Conservation (phyloP, 148 eudicot genomes). For the Chenopodium formosanum region DNA sequence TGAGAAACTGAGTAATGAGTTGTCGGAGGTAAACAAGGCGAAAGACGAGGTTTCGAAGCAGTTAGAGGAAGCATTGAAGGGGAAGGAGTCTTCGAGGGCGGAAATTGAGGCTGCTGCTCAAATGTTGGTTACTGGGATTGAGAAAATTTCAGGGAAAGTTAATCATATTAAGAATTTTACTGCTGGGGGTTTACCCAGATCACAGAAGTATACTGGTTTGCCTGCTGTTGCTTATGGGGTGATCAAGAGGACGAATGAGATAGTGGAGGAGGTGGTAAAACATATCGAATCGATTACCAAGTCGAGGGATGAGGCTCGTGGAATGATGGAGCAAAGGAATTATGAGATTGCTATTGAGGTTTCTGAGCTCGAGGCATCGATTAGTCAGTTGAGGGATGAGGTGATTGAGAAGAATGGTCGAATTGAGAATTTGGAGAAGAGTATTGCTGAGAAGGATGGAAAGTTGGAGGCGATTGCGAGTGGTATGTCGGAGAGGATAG, state of each 20-base stretch:
- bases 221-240: slow-evolving; percentile 90
- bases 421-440: slow-evolving; percentile 58
- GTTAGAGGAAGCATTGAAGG: slow-evolving; percentile 57
- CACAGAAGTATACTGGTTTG: slow-evolving; percentile 84
- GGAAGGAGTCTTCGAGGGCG: slow-evolving; percentile 56
- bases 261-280: slow-evolving; percentile 80
- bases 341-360: slow-evolving; percentile 97
- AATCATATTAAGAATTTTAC: slow-evolving; percentile 59
- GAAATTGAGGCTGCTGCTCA: slow-evolving; percentile 76
- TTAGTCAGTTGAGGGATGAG: slow-evolving; percentile 68
- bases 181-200: slow-evolving; percentile 72
- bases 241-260: slow-evolving; percentile 85
- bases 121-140: slow-evolving; percentile 85
- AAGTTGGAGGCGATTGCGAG: slow-evolving; percentile 51
- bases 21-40: slow-evolving; percentile 45
- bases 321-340: slow-evolving; percentile 76
- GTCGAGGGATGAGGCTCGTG: slow-evolving; percentile 75
- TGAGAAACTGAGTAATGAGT: slow-evolving; percentile 51
- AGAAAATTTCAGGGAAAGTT: slow-evolving; percentile 83
- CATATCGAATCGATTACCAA: slow-evolving; percentile 57
- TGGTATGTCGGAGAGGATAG: slow-evolving; percentile 48
- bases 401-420: slow-evolving; percentile 48
- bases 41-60: slow-evolving; percentile 49
- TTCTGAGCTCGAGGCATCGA: slow-evolving; percentile 85
- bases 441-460: slow-evolving; percentile 54